Evolutionary conservation across 108 stramenopile species (phyloP), one percentile per base, ranked within the genome.

Genomic region (Pseudonitzschia multistriata): DNA sequence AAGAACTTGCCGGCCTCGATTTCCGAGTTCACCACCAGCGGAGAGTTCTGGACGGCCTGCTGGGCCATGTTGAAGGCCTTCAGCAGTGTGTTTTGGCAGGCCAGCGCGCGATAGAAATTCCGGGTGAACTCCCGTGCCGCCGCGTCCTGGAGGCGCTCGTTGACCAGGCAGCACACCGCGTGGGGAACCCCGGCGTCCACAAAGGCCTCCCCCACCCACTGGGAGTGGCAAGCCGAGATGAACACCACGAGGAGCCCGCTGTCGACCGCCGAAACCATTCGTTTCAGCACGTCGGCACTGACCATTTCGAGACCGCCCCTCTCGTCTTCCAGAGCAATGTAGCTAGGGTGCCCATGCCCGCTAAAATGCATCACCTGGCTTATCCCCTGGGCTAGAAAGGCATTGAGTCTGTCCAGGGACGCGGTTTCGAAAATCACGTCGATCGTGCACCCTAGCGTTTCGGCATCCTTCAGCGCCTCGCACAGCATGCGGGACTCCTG

Each of bases 141-240:
- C 52, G 64, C 63, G 67, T 90, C 89, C 39, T 64, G 69, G 15
- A 93, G 55, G 49, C 67, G 67, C 34, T 70, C 78, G 31, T 86
- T 78, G 42, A 76, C 42, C 60, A 68, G 75, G n/a, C 90, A 86
- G 47, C 86, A 87, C 11, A 93, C 87, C 11, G 91, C 92, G 69
- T 93, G 92, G 28, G 82, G 83, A 40, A 91, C 88, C 3, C 90
- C 90, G 19, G 92, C 92, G 3, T 73, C 83, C 24, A 88, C 72
- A 54, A 93, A 89, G 1, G 90, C 88, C 49, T 79, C 52, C 1
- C 85, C 92, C 50, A 71, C 78, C 15, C 55, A n/a, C 45, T 74
- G 66, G 5, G 82, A 84, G 54, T 89, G 77, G 53, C 92, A 91
- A 2, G 92, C 88, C 15, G 87, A 88, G n/a, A 93, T 84, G 39